These are phyloP conservation scores for Cyberlindnera petersonii DNA, from an alignment of 805 yeast species.

Conservation along the genomic window DNA sequence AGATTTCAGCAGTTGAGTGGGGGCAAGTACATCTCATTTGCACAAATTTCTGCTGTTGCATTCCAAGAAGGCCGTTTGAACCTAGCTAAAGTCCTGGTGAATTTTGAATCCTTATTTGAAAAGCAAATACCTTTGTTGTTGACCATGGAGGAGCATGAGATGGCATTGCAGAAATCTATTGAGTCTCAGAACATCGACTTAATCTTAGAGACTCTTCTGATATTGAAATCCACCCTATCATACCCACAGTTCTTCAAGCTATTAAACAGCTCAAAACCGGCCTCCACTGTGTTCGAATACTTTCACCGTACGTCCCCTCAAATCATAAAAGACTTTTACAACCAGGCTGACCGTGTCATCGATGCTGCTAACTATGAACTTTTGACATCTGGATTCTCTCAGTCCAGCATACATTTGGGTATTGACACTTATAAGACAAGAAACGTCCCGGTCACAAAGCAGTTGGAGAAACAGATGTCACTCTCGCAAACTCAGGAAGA, in stretches of 20 bases:
- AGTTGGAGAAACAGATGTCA: constrained; percentile 42
- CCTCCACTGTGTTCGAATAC: constrained; percentile 33
- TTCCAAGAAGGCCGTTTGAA: constrained; percentile 75
- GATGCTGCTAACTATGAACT: constrained; percentile 44
- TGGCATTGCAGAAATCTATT: constrained; percentile 65
- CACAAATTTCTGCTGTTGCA: constrained; percentile 59
- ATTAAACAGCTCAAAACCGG: constrained; percentile 44
- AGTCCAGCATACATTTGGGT: constrained; percentile 22
- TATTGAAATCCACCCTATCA: constrained; percentile 49
- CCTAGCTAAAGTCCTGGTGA: constrained; percentile 63
- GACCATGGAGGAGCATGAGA: constrained; percentile 65
- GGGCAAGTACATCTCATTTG: constrained; percentile 47
- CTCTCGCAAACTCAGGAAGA: constrained; percentile 42
- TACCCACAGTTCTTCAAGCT: constrained; percentile 66
- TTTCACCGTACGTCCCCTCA: constrained; percentile 34
- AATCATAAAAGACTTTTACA: constrained; percentile 49
- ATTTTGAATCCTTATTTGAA: constrained; percentile 55
- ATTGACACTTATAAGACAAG: constrained; percentile 27
- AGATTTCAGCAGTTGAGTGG: constrained; percentile 35
- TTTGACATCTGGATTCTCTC: constrained; percentile 14
- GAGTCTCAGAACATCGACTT: constrained; percentile 41
- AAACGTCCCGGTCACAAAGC: constrained; percentile 34
- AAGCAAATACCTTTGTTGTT: constrained; percentile 61
- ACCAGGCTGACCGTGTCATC: constrained; percentile 57
- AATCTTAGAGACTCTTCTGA: constrained; percentile 51